A percentile compares a stretch with the other conserved stretches of the same genome.
Conservation (phyloP, 768 basidiomycete species). For the Leccinellum luteum region DNA sequence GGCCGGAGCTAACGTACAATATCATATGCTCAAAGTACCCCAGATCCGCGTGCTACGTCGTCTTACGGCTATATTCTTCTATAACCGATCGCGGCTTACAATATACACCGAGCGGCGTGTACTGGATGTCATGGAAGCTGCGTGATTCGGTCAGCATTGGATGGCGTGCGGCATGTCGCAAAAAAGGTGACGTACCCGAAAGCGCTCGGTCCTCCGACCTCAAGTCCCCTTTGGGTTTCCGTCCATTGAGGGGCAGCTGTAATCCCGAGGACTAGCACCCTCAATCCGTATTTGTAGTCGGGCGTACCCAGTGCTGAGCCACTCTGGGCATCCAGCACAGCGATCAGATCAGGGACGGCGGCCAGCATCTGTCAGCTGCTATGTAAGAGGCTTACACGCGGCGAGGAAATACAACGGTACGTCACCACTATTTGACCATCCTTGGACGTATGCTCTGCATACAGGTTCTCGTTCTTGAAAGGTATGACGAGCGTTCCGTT, state of each 20-base stretch:
- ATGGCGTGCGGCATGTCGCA: neutral
- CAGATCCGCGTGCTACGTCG: conserved; percentile 9
- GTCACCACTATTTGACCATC: conserved; percentile 27
- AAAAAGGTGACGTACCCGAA: conserved; percentile 43
- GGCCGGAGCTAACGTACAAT: neutral
- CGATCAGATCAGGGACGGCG: conserved; percentile 64
- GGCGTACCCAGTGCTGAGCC: conserved; percentile 62
- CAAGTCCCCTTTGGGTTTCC: conserved; percentile 45
- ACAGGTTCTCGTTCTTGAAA: conserved; percentile 64
- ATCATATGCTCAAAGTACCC: neutral
- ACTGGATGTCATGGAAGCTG: conserved; percentile 33
- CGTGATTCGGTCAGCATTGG: conserved; percentile 7
- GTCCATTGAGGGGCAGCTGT: conserved; percentile 57
- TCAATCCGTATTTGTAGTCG: conserved; percentile 57
- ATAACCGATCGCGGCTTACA: conserved; percentile 46
- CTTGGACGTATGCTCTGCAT: conserved; percentile 39
- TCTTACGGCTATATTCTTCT: conserved; percentile 34
- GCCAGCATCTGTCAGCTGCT: conserved; percentile 40
- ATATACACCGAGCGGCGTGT: conserved; percentile 40
- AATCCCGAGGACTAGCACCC: conserved; percentile 51
- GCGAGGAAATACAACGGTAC: neutral
- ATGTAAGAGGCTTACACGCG: conserved; percentile 1
- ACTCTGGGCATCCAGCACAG: conserved; percentile 59
- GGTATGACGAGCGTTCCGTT: conserved; percentile 44
- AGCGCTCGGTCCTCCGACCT: conserved; percentile 49